Conservation (phyloP, 371 early-diverging fungal species). For the Mucor plumbeus region DNA sequence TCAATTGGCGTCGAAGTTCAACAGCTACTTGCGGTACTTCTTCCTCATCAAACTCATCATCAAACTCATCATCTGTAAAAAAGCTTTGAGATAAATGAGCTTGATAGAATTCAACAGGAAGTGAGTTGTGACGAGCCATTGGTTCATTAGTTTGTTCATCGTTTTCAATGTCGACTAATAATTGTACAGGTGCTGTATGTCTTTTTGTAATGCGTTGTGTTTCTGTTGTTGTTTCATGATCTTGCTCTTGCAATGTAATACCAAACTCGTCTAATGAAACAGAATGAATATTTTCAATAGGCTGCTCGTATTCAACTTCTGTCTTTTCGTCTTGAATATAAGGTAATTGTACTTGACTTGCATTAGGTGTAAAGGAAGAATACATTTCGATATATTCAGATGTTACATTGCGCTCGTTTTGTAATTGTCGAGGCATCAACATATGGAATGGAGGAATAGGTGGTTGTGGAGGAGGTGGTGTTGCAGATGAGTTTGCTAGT, state of each 20-base stretch:
- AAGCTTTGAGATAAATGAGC: background rate
- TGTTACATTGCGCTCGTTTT: conserved; percentile 23
- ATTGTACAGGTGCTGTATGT: background rate
- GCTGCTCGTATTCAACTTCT: background rate
- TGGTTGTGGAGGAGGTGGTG: background rate
- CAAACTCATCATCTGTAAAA: background rate
- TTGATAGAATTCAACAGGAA: background rate
- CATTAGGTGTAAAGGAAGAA: conserved; percentile 28
- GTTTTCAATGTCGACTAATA: background rate
- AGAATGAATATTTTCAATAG: too few relatives aligned
- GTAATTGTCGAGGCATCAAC: conserved; percentile 4
- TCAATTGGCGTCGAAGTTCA: conserved; percentile 9
- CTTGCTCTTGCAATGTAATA: background rate
- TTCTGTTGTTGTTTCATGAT: background rate
- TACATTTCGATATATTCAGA: conserved; percentile 35
- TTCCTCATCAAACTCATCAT: conserved; percentile 1
- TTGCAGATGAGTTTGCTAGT: background rate
- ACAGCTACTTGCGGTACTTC: background rate
- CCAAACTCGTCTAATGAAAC: conserved; percentile 9
- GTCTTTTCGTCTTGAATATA: background rate
- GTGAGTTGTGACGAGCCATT: conserved; percentile 1
- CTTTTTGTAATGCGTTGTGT: background rate
- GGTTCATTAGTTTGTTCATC: background rate
- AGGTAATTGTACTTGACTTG: conserved; percentile 2
- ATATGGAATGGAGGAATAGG: background rate